phyloP scores from a whole-genome alignment of 352 stramenopile genomes.

The Globisporangium cystogenes region DNA sequence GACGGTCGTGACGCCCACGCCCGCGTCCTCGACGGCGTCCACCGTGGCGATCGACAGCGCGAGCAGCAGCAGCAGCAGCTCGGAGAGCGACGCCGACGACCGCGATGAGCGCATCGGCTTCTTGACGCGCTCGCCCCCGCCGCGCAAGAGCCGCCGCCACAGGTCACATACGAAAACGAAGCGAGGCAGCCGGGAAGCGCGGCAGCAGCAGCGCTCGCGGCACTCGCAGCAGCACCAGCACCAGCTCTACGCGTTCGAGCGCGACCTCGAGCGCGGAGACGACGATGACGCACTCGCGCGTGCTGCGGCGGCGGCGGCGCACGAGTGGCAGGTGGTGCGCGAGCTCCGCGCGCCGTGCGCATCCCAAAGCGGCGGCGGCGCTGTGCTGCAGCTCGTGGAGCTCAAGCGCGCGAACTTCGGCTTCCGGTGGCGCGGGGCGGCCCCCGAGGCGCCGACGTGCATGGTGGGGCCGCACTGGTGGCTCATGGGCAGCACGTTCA shows the following conservation, averaged over 20 bases:
- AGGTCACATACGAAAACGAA: not conserved
- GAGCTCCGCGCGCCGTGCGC: conserved; percentile 1
- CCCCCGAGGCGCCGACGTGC: conserved; percentile 25
- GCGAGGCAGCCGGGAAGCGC: not conserved
- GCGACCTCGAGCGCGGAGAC: conserved; percentile 8
- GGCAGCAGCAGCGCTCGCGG: conserved; percentile 2
- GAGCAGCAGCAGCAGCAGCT: conserved; percentile 7
- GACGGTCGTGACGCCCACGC: conserved; percentile 6
- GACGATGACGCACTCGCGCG: too few relatives aligned
- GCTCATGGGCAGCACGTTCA: conserved; percentile 62
- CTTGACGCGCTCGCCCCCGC: not conserved
- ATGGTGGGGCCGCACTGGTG: conserved; percentile 77
- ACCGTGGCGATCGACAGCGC: conserved; percentile 6
- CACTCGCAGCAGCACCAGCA: not conserved
- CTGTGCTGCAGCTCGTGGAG: conserved; percentile 43
- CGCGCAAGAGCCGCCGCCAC: not conserved
- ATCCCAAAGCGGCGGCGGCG: not conserved
- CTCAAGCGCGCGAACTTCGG: conserved; percentile 52
- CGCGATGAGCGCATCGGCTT: conserved; percentile 3
- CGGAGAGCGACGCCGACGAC: conserved; percentile 8
- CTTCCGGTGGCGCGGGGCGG: conserved; percentile 24
- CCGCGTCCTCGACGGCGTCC: conserved; percentile 6
- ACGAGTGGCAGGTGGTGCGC: conserved; percentile 15
- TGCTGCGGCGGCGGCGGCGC: too few relatives aligned
- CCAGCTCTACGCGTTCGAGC: not conserved